phyloP scores from a whole-genome alignment of 306 rosid species.

The Biancaea sappan region DNA sequence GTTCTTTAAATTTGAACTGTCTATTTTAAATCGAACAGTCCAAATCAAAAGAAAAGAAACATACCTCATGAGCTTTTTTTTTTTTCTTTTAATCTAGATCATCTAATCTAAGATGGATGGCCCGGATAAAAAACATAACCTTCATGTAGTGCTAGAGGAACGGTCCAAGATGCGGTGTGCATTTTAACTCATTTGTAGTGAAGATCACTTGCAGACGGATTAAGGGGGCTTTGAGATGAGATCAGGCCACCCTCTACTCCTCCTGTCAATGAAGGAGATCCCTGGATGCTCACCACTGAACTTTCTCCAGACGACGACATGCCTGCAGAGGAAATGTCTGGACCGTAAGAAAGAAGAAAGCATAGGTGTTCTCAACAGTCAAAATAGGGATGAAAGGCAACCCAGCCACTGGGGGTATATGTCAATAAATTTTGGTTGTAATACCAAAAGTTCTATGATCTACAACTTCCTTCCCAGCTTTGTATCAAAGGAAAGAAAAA shows the following conservation, averaged over 20 bases:
- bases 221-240: slow-evolving; percentile 56
- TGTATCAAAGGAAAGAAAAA: background rate
- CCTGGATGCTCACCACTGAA: slow-evolving; percentile 51
- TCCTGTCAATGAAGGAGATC: slow-evolving; percentile 60
- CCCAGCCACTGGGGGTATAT: background rate
- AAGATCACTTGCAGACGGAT: slow-evolving; percentile 52
- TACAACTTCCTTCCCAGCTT: background rate
- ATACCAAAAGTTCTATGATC: background rate
- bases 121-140: too few species aligned
- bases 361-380: background rate
- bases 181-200: slow-evolving; percentile 58
- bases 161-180: slow-evolving; percentile 14
- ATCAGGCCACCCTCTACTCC: slow-evolving; percentile 45
- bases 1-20: too few species aligned
- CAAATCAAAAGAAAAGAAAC: too few species aligned
- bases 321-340: slow-evolving; percentile 52
- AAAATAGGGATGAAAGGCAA: background rate
- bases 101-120: too few species aligned
- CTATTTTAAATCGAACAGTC: too few species aligned
- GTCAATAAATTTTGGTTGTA: background rate
- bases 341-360: slow-evolving; percentile 6
- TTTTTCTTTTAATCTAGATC: too few species aligned
- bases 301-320: slow-evolving; percentile 60
- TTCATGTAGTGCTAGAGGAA: background rate
- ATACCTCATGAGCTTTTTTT: too few species aligned